phyloP scores from a whole-genome alignment of 805 yeast genomes.

The Peterozyma toletana region DNA sequence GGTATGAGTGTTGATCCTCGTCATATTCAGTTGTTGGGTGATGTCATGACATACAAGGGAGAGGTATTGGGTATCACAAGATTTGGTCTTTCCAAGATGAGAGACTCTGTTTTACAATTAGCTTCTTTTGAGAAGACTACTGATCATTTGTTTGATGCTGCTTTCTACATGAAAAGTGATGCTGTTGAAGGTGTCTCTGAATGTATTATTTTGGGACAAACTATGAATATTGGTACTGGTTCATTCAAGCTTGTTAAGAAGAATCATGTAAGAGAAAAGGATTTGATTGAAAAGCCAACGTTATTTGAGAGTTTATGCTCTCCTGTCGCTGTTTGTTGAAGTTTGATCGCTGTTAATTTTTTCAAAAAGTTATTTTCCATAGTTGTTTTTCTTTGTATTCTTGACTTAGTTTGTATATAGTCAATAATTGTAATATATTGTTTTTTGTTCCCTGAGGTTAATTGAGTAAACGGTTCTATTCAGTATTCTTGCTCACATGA shows the following conservation, averaged over 20 bases:
- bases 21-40: conserved; percentile 95
- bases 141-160: conserved; percentile 96
- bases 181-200: conserved; percentile 96
- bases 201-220: conserved; percentile 94
- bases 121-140: conserved; percentile 98
- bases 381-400: too few relatives aligned
- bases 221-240: conserved; percentile 97
- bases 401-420: too few relatives aligned
- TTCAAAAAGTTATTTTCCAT: too few relatives aligned
- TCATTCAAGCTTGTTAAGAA: conserved; percentile 78
- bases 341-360: too few relatives aligned
- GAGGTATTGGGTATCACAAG: conserved; percentile 97
- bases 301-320: conserved; percentile 38
- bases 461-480: too few relatives aligned
- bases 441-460: too few relatives aligned
- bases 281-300: conserved; percentile 33
- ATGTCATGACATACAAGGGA: conserved; percentile 98
- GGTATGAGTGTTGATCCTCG: conserved; percentile 99
- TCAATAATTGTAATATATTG: too few relatives aligned
- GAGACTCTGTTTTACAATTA: conserved; percentile 93
- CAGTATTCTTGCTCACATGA: too few relatives aligned
- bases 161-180: conserved; percentile 95
- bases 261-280: conserved; percentile 35
- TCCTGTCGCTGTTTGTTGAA: neutral
- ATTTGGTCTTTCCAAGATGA: conserved; percentile 96